Conservation (phyloP, 2,329 filamentous ascomycete genomes). For the Aspergillus sp. region DNA sequence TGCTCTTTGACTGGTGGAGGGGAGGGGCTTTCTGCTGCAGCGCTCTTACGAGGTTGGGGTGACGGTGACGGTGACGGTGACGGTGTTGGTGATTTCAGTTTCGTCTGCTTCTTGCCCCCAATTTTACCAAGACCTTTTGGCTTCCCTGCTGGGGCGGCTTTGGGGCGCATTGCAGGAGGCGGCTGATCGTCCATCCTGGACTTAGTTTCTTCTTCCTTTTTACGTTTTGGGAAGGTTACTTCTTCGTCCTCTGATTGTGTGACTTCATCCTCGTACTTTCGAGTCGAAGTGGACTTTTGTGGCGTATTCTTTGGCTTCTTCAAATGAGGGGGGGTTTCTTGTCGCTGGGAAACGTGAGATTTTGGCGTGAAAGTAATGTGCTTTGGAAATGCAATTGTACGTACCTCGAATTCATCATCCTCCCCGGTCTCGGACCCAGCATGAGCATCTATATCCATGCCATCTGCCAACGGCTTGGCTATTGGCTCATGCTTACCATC, state of each 20-base stretch:
- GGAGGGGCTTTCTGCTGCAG: background rate
- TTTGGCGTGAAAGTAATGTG: background rate
- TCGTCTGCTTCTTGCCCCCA: constrained; percentile 19
- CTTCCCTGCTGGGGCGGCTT: constrained; percentile 9
- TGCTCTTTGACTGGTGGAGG: background rate
- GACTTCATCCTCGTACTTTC: constrained; percentile 8
- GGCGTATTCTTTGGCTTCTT: constrained; percentile 17
- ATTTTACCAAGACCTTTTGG: constrained; percentile 23
- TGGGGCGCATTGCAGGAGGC: constrained; percentile 1
- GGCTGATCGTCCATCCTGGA: background rate
- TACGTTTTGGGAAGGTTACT: background rate
- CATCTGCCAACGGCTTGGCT: background rate
- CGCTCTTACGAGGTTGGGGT: background rate
- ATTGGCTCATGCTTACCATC: background rate
- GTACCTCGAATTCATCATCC: constrained; percentile 42
- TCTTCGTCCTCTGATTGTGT: constrained; percentile 14
- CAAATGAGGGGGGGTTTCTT: constrained; percentile 36
- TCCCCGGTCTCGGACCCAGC: constrained; percentile 30
- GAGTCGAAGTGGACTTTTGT: background rate
- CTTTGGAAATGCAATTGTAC: background rate
- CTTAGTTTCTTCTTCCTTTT: background rate
- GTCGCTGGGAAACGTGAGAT: constrained; percentile 26
- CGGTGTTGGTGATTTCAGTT: background rate
- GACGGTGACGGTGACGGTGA: background rate
- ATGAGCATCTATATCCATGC: constrained; percentile 18